Evolutionary conservation across 306 rosid genomes (phyloP).

Genomic region (Vigna radiata): DNA sequence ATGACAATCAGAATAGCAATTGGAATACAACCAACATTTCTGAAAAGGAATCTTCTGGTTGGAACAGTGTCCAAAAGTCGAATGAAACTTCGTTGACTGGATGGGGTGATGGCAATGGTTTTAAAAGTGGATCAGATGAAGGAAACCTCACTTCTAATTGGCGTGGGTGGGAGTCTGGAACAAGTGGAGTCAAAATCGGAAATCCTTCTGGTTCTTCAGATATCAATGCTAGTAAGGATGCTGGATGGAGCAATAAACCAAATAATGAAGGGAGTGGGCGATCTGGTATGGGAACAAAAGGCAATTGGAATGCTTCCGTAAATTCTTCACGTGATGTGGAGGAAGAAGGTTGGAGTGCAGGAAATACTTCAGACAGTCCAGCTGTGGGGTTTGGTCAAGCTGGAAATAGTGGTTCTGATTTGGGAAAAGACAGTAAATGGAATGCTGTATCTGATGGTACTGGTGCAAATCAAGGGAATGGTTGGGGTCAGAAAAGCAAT

Average conservation of each 20-base stretch:
- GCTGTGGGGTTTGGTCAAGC: constrained; percentile 17
- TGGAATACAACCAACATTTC: constrained; percentile 35
- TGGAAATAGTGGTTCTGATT: constrained; percentile 28
- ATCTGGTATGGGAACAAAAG: neutral
- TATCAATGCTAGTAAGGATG: constrained; percentile 11
- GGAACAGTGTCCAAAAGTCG: constrained; percentile 40
- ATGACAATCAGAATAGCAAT: constrained; percentile 18
- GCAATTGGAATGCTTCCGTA: constrained; percentile 2
- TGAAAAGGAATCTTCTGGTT: constrained; percentile 36
- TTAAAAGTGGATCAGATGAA: constrained; percentile 43
- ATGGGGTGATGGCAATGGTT: constrained; percentile 46
- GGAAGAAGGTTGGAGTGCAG: constrained; percentile 27
- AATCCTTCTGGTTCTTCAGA: constrained; percentile 14
- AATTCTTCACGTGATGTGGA: constrained; percentile 22
- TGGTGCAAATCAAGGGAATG: constrained; percentile 7
- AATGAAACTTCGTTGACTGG: constrained; percentile 41
- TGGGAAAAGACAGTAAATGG: constrained; percentile 31
- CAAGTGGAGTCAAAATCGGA: constrained; percentile 30
- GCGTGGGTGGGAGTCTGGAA: constrained; percentile 39
- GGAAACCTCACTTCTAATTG: constrained; percentile 20
- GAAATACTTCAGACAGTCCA: constrained; percentile 33
- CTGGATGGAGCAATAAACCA: neutral
- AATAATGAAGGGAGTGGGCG: neutral
- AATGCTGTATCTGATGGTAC: constrained; percentile 21
- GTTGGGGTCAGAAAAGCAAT: constrained; percentile 1